Percentiles rank a stretch among this genome's conserved stretches.
Conservation (phyloP, 768 basidiomycete species). For the Pleurotus salmoneostramineus region DNA sequence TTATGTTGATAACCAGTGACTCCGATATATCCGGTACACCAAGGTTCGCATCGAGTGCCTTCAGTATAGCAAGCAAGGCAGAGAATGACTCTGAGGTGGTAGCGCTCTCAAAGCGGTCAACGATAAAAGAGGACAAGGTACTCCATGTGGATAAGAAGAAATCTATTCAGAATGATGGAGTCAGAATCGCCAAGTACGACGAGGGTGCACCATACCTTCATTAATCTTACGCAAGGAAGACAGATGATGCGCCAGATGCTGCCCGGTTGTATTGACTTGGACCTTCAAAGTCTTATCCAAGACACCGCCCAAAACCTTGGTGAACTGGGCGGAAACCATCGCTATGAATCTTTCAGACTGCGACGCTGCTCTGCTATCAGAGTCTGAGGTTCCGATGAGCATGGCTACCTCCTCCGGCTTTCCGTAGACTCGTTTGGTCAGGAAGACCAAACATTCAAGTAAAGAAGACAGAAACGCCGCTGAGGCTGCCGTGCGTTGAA, state of each 20-base stretch:
- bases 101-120: slow-evolving; percentile 15
- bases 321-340: slow-evolving; percentile 43
- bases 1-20: background rate
- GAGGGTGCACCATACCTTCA: slow-evolving; percentile 14
- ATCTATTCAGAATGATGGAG: slow-evolving; percentile 19
- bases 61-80: slow-evolving; percentile 43
- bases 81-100: slow-evolving; percentile 13
- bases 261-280: slow-evolving; percentile 38
- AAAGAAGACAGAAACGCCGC: slow-evolving; percentile 67
- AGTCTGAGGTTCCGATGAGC: background rate
- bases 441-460: slow-evolving; percentile 66
- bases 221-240: slow-evolving; percentile 28
- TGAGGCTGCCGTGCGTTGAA: slow-evolving; percentile 47
- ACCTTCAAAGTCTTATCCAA: slow-evolving; percentile 40
- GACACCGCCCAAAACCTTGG: slow-evolving; percentile 46
- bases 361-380: no score
- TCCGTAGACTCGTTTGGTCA: slow-evolving; percentile 37
- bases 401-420: slow-evolving; percentile 11
- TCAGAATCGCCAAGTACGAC: background rate
- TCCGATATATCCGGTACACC: slow-evolving; percentile 7
- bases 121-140: slow-evolving; percentile 28
- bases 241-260: slow-evolving; percentile 38
- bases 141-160: slow-evolving; percentile 51
- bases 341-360: no score
- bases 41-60: slow-evolving; percentile 38